Conservation (phyloP, 441 rosid species). For the Mallotus japonicus region DNA sequence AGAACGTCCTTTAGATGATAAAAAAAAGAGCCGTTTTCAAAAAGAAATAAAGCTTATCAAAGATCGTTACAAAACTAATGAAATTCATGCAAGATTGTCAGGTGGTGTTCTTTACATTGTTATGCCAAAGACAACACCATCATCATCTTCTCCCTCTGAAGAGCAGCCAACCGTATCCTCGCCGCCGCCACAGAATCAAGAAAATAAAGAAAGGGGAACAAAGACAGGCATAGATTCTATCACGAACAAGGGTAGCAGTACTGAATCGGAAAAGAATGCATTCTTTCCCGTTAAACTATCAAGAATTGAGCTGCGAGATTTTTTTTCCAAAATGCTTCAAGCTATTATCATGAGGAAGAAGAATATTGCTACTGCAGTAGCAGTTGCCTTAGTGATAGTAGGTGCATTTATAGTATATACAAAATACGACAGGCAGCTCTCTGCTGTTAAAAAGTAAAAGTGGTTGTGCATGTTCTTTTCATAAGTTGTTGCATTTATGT, state of each 20-base stretch:
- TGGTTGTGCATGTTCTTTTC: not conserved
- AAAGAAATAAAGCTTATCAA: constrained; percentile 21
- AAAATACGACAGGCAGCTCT: not conserved
- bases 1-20: constrained; percentile 17
- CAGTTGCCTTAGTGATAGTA: not conserved
- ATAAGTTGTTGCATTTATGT: not conserved
- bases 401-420: constrained; percentile 7
- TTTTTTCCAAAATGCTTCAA: not conserved
- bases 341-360: not conserved
- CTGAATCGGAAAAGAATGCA: not conserved
- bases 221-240: too few species aligned
- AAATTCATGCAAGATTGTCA: constrained; percentile 24
- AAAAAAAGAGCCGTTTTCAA: constrained; percentile 19
- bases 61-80: constrained; percentile 1
- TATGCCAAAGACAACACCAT: constrained; percentile 16
- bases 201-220: not conserved
- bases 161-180: not conserved
- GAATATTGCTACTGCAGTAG: constrained; percentile 6
- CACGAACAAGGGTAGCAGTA: not conserved
- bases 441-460: not conserved
- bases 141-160: not conserved
- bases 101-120: constrained; percentile 23
- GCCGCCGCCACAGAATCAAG: not conserved
- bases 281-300: not conserved
- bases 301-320: not conserved